Conservation (phyloP, 306 rosid species). For the Corylus heterophylla region DNA sequence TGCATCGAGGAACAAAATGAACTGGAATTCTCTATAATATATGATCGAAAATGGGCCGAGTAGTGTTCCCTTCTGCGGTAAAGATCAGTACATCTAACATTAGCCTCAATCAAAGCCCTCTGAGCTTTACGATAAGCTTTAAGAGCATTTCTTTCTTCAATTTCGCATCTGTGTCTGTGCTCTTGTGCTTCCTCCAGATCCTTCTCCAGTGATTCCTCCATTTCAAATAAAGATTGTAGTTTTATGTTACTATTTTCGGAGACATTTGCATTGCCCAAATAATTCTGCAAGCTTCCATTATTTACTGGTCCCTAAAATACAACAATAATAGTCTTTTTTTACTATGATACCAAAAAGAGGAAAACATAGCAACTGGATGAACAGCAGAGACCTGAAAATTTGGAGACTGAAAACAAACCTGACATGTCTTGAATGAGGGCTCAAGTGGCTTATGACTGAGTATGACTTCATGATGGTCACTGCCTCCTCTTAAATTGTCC, state of each 20-base stretch:
- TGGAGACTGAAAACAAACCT: constrained; percentile 37
- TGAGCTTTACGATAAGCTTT: constrained; percentile 85
- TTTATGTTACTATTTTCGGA: constrained; percentile 37
- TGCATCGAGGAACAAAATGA: constrained; percentile 59
- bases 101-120: constrained; percentile 79
- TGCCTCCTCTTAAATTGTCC: constrained; percentile 26
- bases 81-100: constrained; percentile 71
- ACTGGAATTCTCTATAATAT: constrained; percentile 58
- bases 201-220: constrained; percentile 84
- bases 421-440: constrained; percentile 22
- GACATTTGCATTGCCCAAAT: constrained; percentile 48
- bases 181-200: constrained; percentile 94
- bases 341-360: neutral
- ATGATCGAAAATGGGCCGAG: constrained; percentile 64
- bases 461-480: constrained; percentile 29
- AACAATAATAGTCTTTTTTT: neutral
- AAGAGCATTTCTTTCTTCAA: constrained; percentile 87
- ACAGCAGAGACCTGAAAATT: neutral
- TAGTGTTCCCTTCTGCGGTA: constrained; percentile 73
- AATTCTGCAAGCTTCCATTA: constrained; percentile 40
- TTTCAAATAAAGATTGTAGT: constrained; percentile 56
- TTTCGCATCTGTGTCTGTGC: constrained; percentile 73
- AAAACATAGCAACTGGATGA: neutral
- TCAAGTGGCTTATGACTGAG: constrained; percentile 32
- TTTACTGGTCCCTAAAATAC: constrained; percentile 45